Evolutionary conservation across 2,329 filamentous ascomycete genomes (phyloP).

Genomic region (Paraphaeosphaeria sporulosa): DNA sequence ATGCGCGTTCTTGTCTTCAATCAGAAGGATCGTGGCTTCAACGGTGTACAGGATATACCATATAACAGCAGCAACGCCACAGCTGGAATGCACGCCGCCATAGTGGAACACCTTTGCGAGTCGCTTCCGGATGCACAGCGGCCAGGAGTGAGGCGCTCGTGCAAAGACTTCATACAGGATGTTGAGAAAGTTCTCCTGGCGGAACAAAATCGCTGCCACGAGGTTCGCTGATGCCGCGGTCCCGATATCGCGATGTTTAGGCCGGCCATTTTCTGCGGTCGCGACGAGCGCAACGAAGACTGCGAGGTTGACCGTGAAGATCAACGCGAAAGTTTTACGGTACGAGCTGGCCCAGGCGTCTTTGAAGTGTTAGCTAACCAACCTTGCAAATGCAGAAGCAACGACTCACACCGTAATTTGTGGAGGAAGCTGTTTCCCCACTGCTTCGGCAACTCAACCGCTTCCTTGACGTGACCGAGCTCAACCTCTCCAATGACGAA

Average conservation of each 20-base stretch:
- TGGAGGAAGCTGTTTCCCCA: constrained; percentile 1
- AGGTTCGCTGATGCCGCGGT: constrained; percentile 7
- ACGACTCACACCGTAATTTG: neutral
- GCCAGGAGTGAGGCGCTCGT: constrained; percentile 1
- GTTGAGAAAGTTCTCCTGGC: constrained; percentile 8
- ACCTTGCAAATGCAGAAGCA: neutral
- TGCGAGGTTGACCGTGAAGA: constrained; percentile 4
- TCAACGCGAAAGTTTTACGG: constrained; percentile 1
- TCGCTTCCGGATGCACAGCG: constrained; percentile 2
- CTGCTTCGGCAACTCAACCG: neutral
- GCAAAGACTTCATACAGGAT: neutral
- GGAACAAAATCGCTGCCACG: neutral
- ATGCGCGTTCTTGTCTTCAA: constrained; percentile 2
- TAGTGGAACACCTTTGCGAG: constrained; percentile 8
- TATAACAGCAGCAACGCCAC: constrained; percentile 6
- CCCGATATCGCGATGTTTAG: constrained; percentile 3
- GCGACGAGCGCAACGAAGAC: constrained; percentile 2
- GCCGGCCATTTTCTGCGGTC: neutral
- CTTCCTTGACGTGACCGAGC: neutral
- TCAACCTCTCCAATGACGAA: neutral
- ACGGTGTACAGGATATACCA: constrained; percentile 9
- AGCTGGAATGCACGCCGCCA: constrained; percentile 5
- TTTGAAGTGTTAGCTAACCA: neutral
- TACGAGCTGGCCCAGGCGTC: constrained; percentile 1
- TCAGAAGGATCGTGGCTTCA: neutral